Conservation (phyloP, 1,284 basidiomycete genomes). For the Melanopsichium pennsylvanicum region DNA sequence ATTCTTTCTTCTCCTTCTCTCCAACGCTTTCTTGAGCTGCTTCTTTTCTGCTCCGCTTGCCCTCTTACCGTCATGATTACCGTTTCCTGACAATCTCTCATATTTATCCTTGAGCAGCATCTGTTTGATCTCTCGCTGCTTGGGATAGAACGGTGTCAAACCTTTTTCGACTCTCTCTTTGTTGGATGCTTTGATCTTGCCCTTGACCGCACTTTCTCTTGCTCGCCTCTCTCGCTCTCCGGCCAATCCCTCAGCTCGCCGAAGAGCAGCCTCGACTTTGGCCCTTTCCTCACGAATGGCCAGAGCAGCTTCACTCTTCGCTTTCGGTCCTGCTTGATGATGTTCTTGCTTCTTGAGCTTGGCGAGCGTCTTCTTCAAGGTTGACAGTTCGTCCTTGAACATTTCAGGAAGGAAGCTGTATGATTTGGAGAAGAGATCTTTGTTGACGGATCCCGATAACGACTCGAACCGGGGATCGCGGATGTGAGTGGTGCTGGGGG, state of each 20-base stretch:
- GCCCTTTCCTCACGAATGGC: conserved; percentile 74
- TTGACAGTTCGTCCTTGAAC: conserved; percentile 75
- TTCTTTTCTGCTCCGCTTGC: conserved; percentile 37
- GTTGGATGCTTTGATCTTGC: conserved; percentile 66
- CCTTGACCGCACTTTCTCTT: conserved; percentile 69
- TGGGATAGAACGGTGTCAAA: conserved; percentile 77
- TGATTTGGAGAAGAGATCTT: conserved; percentile 75
- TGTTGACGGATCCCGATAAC: conserved; percentile 76
- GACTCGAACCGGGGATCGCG: conserved; percentile 90
- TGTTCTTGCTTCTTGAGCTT: conserved; percentile 75
- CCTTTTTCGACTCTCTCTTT: conserved; percentile 59
- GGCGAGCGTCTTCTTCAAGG: conserved; percentile 75
- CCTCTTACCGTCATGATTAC: conserved; percentile 10
- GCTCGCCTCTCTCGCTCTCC: conserved; percentile 76
- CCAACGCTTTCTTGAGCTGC: conserved; percentile 80
- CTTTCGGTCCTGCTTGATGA: conserved; percentile 75
- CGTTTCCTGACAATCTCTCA: conserved; percentile 28
- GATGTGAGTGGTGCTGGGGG: conserved; percentile 72
- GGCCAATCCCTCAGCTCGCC: conserved; percentile 75
- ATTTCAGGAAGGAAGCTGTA: conserved; percentile 81
- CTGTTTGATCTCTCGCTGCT: conserved; percentile 73
- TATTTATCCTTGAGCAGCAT: conserved; percentile 56
- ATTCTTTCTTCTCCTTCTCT: conserved; percentile 86
- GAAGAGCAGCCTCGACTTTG: conserved; percentile 79
- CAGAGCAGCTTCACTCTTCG: conserved; percentile 68